Evolutionary conservation across 202 grass and related monocot genomes (phyloP), one percentile per base, ranked within the genome.

Genomic region (Brachypodium distachyon): DNA sequence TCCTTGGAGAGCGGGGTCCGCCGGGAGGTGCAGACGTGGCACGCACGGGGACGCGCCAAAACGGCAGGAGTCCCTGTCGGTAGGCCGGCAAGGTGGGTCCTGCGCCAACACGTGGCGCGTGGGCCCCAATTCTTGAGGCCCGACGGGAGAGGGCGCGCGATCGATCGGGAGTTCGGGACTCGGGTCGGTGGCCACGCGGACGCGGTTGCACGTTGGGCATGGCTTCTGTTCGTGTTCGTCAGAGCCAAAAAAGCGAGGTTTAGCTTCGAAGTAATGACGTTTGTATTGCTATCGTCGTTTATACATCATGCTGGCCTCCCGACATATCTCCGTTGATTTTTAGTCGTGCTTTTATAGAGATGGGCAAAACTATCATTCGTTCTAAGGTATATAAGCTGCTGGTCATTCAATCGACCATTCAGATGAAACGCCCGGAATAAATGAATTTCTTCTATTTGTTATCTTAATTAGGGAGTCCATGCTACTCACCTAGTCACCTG

Each of bases 61-160:
- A 9, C 16, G 38, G 14, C 26, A 9, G 7, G 32, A 7, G 76
- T 81, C 77, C 19, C 71, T 70, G 44, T 86, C 77, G 56, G 54
- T 42, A 54, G 71, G 84, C 84, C 84, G 84, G 71, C 62, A 52
- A 41, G 7, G 28, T 4, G 53, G 70, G 77, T 18, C 70, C 77
- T 18, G 9, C 10, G 0, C 12, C 0, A 72, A 17, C 43, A 86
- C 53, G 77, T 81, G 84, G 77, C 51, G 61, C 25, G 33, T 12
- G 19, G 8, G 10, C 6, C 34, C 61, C 71, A 76, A 40, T 61
- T 81, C 83, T 51, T 29, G 59, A 21, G 2, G 31, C 68, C 12
- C 44, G 18, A 4, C 23, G 3, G 22, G 31, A 18, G 47, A 50
- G 68, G n/a, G 29, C 12, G 26, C 21, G 14, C 6, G 28, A n/a